These are phyloP conservation scores for Oryza meridionalis DNA, from an alignment of 176 grass and related monocot genomes.

Conservation along the genomic window DNA sequence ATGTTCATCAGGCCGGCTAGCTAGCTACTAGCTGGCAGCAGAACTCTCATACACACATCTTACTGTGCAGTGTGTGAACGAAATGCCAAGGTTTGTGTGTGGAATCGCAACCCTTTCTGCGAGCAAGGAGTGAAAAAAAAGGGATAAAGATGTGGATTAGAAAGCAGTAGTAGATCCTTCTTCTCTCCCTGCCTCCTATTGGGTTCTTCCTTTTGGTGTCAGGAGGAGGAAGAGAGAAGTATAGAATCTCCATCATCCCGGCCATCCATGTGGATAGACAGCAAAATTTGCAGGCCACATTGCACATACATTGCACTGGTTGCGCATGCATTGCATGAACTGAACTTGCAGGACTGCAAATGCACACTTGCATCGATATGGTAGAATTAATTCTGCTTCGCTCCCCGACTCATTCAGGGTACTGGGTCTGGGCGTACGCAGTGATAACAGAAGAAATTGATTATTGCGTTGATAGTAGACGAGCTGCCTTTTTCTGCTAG, in stretches of 20 bases:
- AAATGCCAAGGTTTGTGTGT: slow-evolving; percentile 46
- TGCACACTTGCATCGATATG: not conserved
- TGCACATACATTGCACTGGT: not conserved
- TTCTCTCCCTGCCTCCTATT: slow-evolving; percentile 3
- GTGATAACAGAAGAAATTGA: not conserved
- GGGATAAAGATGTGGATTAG: not conserved
- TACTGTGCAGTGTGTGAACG: not conserved
- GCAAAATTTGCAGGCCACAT: slow-evolving; percentile 4
- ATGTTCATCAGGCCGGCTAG: slow-evolving; percentile 23
- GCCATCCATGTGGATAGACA: not conserved
- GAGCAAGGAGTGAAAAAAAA: slow-evolving; percentile 4
- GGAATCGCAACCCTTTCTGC: slow-evolving; percentile 26
- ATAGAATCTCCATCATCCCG: slow-evolving; percentile 7
- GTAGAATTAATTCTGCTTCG: not conserved
- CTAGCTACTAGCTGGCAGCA: not conserved
- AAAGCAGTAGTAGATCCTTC: slow-evolving; percentile 33
- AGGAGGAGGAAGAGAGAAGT: slow-evolving; percentile 14
- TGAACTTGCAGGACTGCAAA: not conserved
- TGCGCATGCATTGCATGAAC: slow-evolving; percentile 8
- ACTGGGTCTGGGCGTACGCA: not conserved
- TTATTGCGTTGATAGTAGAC: not conserved
- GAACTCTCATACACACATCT: not conserved
- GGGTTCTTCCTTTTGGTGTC: slow-evolving; percentile 20
- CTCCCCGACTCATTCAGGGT: not conserved
- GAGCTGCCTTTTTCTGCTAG: not conserved